Conservation (phyloP, 1,284 basidiomycete genomes). For the Entoloma clypeatum region DNA sequence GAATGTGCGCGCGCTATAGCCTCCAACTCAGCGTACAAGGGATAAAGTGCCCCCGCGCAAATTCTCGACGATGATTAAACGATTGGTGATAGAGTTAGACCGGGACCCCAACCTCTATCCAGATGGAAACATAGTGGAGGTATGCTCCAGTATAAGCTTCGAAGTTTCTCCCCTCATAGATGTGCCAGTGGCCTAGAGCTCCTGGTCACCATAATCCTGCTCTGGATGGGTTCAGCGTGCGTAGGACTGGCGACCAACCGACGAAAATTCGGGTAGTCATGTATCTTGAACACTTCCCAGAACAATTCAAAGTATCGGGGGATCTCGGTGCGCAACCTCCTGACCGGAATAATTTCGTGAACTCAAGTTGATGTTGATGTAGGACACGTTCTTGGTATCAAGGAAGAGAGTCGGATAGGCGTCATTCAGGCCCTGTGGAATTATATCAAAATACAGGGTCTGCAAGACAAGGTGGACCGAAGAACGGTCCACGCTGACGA, state of each 20-base stretch:
- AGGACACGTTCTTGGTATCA: slow-evolving; percentile 72
- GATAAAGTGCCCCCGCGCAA: slow-evolving; percentile 71
- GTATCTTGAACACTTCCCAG: slow-evolving; percentile 83
- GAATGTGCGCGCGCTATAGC: slow-evolving; percentile 30
- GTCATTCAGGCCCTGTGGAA: slow-evolving; percentile 88
- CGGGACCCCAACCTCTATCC: slow-evolving; percentile 81
- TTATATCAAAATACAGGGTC: slow-evolving; percentile 82
- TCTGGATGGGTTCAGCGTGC: slow-evolving; percentile 87
- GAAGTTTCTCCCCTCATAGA: slow-evolving; percentile 2
- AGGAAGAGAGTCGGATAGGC: slow-evolving; percentile 83
- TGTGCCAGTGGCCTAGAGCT: slow-evolving; percentile 65
- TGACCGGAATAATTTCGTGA: too few relatives aligned
- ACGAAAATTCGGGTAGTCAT: slow-evolving; percentile 79
- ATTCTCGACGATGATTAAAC: slow-evolving; percentile 85
- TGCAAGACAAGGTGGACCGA: slow-evolving; percentile 90
- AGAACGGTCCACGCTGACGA: slow-evolving; percentile 77
- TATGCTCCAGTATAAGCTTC: slow-evolving; percentile 27
- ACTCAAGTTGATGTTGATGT: background rate
- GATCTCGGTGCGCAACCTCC: slow-evolving; percentile 69
- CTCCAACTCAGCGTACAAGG: slow-evolving; percentile 57
- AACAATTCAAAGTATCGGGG: slow-evolving; percentile 79
- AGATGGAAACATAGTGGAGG: slow-evolving; percentile 79
- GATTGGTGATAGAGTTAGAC: slow-evolving; percentile 84
- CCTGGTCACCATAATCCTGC: slow-evolving; percentile 53
- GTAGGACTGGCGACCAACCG: slow-evolving; percentile 76